Evolutionary conservation across 2,329 filamentous ascomycete genomes (phyloP).

Genomic region (Chalaropsis ovoidea): DNA sequence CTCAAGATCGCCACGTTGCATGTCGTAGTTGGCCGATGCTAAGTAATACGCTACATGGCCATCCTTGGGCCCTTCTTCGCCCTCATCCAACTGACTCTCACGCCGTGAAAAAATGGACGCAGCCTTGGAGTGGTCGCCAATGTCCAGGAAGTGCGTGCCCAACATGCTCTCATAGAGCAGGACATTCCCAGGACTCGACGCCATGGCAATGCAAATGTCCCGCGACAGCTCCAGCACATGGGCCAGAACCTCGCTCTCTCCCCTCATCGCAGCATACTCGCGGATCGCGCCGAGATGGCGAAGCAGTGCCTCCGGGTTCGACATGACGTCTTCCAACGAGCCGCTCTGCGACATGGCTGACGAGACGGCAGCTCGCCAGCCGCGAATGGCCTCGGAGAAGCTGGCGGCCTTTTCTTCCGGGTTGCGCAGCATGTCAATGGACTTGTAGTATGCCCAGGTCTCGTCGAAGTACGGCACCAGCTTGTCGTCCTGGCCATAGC

Average conservation of each 20-base stretch:
- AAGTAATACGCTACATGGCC: slow-evolving; percentile 47
- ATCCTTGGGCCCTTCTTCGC: slow-evolving; percentile 33
- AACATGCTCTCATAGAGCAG: slow-evolving; percentile 41
- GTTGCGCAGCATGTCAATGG: slow-evolving; percentile 23
- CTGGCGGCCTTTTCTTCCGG: neutral
- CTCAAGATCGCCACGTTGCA: slow-evolving; percentile 54
- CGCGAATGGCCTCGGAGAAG: slow-evolving; percentile 21
- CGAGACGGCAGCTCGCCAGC: slow-evolving; percentile 22
- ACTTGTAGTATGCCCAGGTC: slow-evolving; percentile 25
- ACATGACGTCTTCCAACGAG: slow-evolving; percentile 24
- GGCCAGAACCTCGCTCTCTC: slow-evolving; percentile 40
- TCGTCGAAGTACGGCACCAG: slow-evolving; percentile 21
- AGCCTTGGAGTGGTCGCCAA: slow-evolving; percentile 45
- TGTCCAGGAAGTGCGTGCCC: slow-evolving; percentile 43
- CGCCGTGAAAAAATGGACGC: slow-evolving; percentile 42
- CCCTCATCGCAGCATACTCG: slow-evolving; percentile 44
- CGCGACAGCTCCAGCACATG: slow-evolving; percentile 40
- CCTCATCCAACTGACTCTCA: slow-evolving; percentile 42
- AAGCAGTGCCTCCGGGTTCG: slow-evolving; percentile 40
- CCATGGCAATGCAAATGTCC: slow-evolving; percentile 33
- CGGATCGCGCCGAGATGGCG: slow-evolving; percentile 42
- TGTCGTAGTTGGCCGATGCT: slow-evolving; percentile 62
- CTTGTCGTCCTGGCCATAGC: slow-evolving; percentile 22
- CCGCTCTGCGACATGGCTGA: slow-evolving; percentile 24
- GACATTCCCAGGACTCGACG: slow-evolving; percentile 32